phyloP scores from a whole-genome alignment of 1,284 basidiomycete genomes.

The Cryptococcus deneoformans region DNA sequence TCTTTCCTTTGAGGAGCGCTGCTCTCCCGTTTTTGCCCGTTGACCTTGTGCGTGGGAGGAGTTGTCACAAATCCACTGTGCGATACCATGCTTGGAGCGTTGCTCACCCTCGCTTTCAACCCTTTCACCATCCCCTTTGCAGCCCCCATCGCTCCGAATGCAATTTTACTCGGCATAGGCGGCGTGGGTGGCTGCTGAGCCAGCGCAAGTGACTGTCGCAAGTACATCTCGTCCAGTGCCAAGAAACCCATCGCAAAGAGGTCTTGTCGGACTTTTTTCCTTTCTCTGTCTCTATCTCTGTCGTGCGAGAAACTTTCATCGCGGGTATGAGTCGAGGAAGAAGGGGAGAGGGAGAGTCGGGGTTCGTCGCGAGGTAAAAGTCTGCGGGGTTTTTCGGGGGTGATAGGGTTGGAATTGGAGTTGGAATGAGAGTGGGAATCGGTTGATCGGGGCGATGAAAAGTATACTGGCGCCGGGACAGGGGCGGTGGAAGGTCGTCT shows the following conservation, averaged over 20 bases:
- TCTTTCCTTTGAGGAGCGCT: background rate
- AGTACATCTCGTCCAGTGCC: constrained; percentile 8
- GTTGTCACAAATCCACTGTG: background rate
- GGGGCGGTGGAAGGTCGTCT: background rate
- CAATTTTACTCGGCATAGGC: background rate
- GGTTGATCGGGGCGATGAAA: background rate
- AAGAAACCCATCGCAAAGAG: constrained; percentile 14
- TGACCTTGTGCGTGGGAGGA: background rate
- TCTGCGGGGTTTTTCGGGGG: background rate
- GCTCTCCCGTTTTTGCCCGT: background rate
- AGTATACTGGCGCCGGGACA: background rate
- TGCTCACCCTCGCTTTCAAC: background rate
- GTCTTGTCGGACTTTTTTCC: background rate
- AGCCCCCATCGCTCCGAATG: background rate
- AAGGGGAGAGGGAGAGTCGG: background rate
- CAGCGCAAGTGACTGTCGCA: background rate
- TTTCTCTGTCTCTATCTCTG: background rate
- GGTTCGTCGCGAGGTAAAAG: background rate
- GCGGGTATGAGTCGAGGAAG: background rate
- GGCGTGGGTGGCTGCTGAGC: background rate
- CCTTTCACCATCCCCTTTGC: background rate
- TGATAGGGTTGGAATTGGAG: background rate
- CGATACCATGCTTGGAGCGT: too few relatives aligned
- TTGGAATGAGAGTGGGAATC: background rate
- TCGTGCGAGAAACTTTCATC: background rate